Evolutionary conservation across 331 rosid genomes (phyloP).

Genomic region (Phaseolus coccineus): DNA sequence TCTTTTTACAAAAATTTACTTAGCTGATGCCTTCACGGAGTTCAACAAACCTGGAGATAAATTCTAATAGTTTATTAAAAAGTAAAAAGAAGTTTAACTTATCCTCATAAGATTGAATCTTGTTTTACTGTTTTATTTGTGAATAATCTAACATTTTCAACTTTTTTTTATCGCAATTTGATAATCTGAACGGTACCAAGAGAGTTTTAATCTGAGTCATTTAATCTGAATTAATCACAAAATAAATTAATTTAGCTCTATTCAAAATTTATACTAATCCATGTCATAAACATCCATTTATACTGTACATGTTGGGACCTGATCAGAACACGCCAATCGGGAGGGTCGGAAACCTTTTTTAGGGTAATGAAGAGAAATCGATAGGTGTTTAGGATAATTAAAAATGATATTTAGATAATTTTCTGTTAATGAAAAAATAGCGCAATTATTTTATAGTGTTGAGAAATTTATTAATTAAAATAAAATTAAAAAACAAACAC

Average conservation of each 20-base stretch:
- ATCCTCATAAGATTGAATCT: too few species aligned
- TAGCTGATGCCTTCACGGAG: too few species aligned
- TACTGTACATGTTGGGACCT: slow-evolving; percentile 17
- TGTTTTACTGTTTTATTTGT: too few species aligned
- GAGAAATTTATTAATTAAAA: neutral
- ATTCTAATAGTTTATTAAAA: too few species aligned
- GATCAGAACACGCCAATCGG: neutral
- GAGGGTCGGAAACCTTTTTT: neutral
- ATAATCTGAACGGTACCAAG: neutral
- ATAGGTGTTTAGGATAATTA: too few species aligned
- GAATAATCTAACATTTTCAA: too few species aligned
- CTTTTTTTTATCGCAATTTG: neutral
- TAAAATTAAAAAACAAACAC: neutral
- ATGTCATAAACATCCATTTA: neutral
- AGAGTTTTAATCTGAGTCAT: neutral
- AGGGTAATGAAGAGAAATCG: too few species aligned
- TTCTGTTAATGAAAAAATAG: too few species aligned
- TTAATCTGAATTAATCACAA: neutral
- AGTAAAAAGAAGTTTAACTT: too few species aligned
- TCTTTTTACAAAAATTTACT: too few species aligned
- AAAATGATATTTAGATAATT: too few species aligned
- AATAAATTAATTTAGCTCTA: neutral
- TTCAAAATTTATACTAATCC: neutral
- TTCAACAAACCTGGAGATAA: too few species aligned
- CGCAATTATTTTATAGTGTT: neutral